Base-by-base conservation (phyloP, 1,139 yeast genomes). In the Geotrichum histeridarum region DNA sequence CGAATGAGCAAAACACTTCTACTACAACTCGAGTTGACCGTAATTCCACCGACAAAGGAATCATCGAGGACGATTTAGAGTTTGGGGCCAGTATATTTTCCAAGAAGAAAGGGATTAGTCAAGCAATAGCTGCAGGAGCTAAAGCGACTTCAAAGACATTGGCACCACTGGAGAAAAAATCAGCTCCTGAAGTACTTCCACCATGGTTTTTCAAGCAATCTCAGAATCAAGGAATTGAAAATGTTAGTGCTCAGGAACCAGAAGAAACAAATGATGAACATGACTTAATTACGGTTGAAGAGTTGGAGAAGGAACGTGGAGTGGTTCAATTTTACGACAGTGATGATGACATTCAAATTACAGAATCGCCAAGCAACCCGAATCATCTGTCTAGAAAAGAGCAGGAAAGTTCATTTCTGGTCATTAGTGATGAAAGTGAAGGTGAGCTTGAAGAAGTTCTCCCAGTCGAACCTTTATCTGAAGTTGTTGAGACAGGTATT, bases 261-360 rank as follows among this genome's bases (percentile, higher is more conserved):
- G 36, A 8, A 44, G 43, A 36, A n/a, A n/a, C 80, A 77, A 67
- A 67, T 37, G 81, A 77, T 52, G 78, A 79, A 1, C 72, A 70
- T 50, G 67, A 70, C 8, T 12, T 50, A n/a, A 46, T 50, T 8
- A 38, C 41, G 3, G 38, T 42, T 35, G 46, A 50, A 15, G 42
- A 51, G 31, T 39, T 41, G 4, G 42, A 42, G 8, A 31, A 38
- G 14, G 45, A 42, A 14, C 14, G 48, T 8, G 49, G 38, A 12
- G 27, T 58, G 30, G 15, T 46, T 42, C 50, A 56, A 31, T 48
- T 53, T 27, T 58, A 54, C 5, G 55, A 50, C 15, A 53, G 59
- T 38, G 63, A 58, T 17, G 63, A 59, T 35, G 63, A 61, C 4
- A 52, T 38, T 5, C 51, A 54, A 8, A 50, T 43, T 41, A 4